Evolutionary conservation across 441 rosid species (phyloP), one percentile per base, ranked within the genome.

Genomic region (Codiaeum variegatum): DNA sequence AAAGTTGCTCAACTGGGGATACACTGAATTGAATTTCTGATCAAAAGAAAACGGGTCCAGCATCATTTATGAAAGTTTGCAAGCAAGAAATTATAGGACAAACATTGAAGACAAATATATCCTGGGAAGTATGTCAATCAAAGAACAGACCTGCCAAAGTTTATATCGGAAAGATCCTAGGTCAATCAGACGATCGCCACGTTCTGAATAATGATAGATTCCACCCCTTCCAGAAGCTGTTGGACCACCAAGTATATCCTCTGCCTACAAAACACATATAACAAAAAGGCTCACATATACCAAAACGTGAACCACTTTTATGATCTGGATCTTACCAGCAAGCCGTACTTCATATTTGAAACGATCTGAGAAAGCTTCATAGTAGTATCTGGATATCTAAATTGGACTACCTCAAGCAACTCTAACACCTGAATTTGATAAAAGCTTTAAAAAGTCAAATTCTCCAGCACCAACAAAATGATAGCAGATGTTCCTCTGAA

Each of bases 141-240:
- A 52, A 56, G 75, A 81, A 80, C 79, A 72, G 76, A 91, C 98
- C 99, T 91, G 89, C 93, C 93, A 93, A 73, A 95, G 92, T 78
- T 85, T 93, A 78, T 88, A 86, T 40, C 92, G 86, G 68, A 93
- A 88, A 67, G 92, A 85, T 78, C 91, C 79, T 56, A 93, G 89
- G 78, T 93, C 98, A 82, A 95, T 88, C 64, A 93, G 83, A 68
- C 97, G 98, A 78, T 95, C 99, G 66, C 94, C 98, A 36, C 99
- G 97, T 83, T 93, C 96, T 3, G 97, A 89, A 75, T 90, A 91
- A 78, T 87, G 93, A 83, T 95, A 93, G 70, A 89, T 81, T 67
- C 93, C 91, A 69, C 91, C 96, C 71, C 85, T 90, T 74, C 84
- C 97, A 73, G 96, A 86, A 76, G 89, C 77, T 75, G 81, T 77